Evolutionary conservation across 2,329 filamentous ascomycete species (phyloP).

Genomic region (Cercospora berteroae): DNA sequence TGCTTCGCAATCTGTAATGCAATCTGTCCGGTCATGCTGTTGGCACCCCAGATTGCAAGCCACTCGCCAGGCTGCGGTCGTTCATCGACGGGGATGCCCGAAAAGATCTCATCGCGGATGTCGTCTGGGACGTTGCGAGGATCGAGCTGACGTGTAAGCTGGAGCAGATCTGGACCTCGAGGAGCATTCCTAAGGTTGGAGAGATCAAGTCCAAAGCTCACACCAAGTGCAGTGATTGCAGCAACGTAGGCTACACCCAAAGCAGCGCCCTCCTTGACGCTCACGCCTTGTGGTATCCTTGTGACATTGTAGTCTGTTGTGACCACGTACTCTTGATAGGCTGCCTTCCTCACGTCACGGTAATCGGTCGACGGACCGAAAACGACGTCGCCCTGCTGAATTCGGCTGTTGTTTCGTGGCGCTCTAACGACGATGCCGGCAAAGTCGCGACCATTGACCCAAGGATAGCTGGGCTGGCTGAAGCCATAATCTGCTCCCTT

Average conservation of each 20-base stretch:
- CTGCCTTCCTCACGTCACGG: constrained; percentile 67
- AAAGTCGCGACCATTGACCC: constrained; percentile 68
- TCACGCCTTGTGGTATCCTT: constrained; percentile 56
- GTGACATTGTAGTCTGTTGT: constrained; percentile 65
- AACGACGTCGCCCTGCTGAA: constrained; percentile 57
- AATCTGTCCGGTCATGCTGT: constrained; percentile 67
- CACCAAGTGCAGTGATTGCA: constrained; percentile 62
- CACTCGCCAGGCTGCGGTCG: constrained; percentile 63
- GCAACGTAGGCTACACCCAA: constrained; percentile 72
- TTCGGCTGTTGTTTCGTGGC: constrained; percentile 45
- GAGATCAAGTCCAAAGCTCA: constrained; percentile 70
- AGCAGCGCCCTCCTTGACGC: constrained; percentile 58
- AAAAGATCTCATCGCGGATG: constrained; percentile 62
- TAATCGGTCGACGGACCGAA: constrained; percentile 73
- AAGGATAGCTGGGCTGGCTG: constrained; percentile 65
- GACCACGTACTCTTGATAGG: constrained; percentile 68
- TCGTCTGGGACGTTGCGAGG: constrained; percentile 57
- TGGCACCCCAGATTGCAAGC: constrained; percentile 74
- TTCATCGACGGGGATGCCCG: constrained; percentile 53
- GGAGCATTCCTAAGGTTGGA: constrained; percentile 39
- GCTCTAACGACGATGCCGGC: constrained; percentile 61
- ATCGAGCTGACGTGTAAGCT: constrained; percentile 50
- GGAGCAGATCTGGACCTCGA: constrained; percentile 59
- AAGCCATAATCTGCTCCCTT: constrained; percentile 69
- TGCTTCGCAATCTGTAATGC: constrained; percentile 67